Percentiles rank a stretch among this genome's conserved stretches.
phyloP scores from a whole-genome alignment of 1,284 basidiomycete species.

The Pseudozyma hubeiensis region DNA sequence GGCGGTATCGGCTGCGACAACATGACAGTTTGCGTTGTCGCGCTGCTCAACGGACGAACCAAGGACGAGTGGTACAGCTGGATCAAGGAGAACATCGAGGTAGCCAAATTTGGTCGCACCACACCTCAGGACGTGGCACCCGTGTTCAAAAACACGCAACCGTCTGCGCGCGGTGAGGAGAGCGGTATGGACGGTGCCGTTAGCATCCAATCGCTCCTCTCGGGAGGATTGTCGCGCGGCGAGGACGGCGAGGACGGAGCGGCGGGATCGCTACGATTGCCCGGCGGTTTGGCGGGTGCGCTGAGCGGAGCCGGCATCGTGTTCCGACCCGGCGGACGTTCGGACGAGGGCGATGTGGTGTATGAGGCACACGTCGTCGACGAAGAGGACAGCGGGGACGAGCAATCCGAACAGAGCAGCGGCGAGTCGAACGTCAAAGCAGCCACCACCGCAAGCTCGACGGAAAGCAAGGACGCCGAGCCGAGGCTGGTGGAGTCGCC shows the following conservation, averaged over 20 bases:
- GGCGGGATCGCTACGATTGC: slow-evolving; percentile 38
- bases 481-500: slow-evolving; percentile 58
- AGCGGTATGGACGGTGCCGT: slow-evolving; percentile 42
- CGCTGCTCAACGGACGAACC: slow-evolving; percentile 85
- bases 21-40: slow-evolving; percentile 96
- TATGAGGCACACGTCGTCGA: slow-evolving; percentile 65
- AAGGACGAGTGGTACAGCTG: slow-evolving; percentile 93
- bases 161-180: slow-evolving; percentile 24
- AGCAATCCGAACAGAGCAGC: slow-evolving; percentile 37
- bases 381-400: slow-evolving; percentile 55
- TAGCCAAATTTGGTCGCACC: slow-evolving; percentile 76
- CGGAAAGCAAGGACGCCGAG: slow-evolving; percentile 18
- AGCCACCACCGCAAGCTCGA: slow-evolving; percentile 3
- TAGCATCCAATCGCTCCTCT: slow-evolving; percentile 63
- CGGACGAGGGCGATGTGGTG: slow-evolving; percentile 57
- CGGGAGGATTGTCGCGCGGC: slow-evolving; percentile 58
- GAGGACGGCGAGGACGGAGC: slow-evolving; percentile 51
- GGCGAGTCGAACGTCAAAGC: slow-evolving; percentile 20
- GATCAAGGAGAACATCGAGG: slow-evolving; percentile 85
- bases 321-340: slow-evolving; percentile 57
- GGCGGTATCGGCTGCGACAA: slow-evolving; percentile 98
- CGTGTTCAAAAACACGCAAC: slow-evolving; percentile 73
- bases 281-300: slow-evolving; percentile 56
- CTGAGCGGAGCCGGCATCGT: slow-evolving; percentile 63
- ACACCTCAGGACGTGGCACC: slow-evolving; percentile 74